Evolutionary conservation across 768 basidiomycete species (phyloP).

Genomic region (Boletus edulis): DNA sequence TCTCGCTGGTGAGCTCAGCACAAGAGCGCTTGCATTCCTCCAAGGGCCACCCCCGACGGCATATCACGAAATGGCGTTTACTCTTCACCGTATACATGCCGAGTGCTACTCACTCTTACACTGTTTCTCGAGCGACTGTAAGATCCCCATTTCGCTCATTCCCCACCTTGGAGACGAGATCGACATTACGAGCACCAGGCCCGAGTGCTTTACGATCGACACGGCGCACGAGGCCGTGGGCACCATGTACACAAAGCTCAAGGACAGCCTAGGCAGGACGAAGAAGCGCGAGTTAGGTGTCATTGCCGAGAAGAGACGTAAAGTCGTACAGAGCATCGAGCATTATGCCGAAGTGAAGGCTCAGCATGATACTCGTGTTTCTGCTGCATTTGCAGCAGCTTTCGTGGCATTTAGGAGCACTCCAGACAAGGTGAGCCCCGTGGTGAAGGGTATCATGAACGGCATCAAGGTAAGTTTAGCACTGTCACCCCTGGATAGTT

Average conservation of each 20-base stretch:
- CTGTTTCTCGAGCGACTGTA: slow-evolving; percentile 83
- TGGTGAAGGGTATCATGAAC: slow-evolving; percentile 97
- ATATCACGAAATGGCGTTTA: slow-evolving; percentile 88
- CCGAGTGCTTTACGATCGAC: slow-evolving; percentile 74
- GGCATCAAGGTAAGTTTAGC: slow-evolving; percentile 77
- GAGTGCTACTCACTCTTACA: slow-evolving; percentile 82
- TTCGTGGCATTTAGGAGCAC: slow-evolving; percentile 83
- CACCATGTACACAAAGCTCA: slow-evolving; percentile 68
- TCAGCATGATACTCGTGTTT: slow-evolving; percentile 83
- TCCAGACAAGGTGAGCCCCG: slow-evolving; percentile 92
- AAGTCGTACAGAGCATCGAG: slow-evolving; percentile 68
- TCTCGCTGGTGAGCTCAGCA: slow-evolving; percentile 65
- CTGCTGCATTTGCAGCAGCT: slow-evolving; percentile 87
- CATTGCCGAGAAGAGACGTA: slow-evolving; percentile 73
- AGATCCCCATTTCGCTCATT: slow-evolving; percentile 75
- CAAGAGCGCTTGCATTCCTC: slow-evolving; percentile 68
- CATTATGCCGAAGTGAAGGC: slow-evolving; percentile 80
- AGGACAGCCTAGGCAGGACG: slow-evolving; percentile 68
- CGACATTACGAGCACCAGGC: slow-evolving; percentile 64
- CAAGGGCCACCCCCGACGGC: slow-evolving; percentile 72
- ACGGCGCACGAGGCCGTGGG: slow-evolving; percentile 73
- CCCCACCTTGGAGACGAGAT: slow-evolving; percentile 77
- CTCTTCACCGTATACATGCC: slow-evolving; percentile 72
- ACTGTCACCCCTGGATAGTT: neutral
- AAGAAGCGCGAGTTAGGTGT: slow-evolving; percentile 73